Evolutionary conservation across 768 basidiomycete genomes (phyloP).

Genomic region (Podaxis sp.): DNA sequence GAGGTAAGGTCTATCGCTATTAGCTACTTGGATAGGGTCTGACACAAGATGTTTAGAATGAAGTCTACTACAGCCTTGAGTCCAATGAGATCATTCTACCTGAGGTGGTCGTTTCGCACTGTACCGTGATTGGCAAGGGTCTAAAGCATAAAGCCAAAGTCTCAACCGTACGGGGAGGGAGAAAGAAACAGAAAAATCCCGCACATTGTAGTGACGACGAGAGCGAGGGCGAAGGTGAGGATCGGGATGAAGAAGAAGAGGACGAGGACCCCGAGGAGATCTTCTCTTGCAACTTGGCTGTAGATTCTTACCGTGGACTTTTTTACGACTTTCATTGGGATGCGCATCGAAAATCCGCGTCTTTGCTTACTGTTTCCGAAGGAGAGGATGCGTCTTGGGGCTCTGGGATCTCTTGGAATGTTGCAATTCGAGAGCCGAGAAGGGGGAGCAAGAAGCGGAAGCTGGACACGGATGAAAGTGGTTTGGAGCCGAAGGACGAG

Average conservation of each 20-base stretch:
- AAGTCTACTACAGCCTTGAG: constrained; percentile 67
- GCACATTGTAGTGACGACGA: constrained; percentile 18
- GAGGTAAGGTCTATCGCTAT: constrained; percentile 39
- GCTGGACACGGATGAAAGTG: constrained; percentile 14
- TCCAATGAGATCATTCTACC: constrained; percentile 50
- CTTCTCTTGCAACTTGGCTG: constrained; percentile 60
- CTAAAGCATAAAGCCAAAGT: constrained; percentile 13
- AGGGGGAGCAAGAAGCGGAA: constrained; percentile 12
- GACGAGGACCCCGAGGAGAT: constrained; percentile 26
- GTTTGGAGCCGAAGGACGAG: constrained; percentile 18
- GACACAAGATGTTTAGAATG: constrained; percentile 53
- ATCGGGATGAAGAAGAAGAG: constrained; percentile 14
- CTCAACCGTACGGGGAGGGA: neutral
- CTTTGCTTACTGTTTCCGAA: constrained; percentile 26
- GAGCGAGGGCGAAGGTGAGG: constrained; percentile 20
- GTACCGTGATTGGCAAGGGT: constrained; percentile 41
- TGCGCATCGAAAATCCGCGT: constrained; percentile 40
- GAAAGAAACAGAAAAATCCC: constrained; percentile 14
- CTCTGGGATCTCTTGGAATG: constrained; percentile 48
- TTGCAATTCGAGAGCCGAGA: constrained; percentile 25
- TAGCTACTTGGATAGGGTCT: neutral
- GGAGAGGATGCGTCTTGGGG: constrained; percentile 31
- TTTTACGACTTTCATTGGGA: constrained; percentile 68
- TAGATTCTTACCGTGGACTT: constrained; percentile 56
- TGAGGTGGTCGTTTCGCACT: constrained; percentile 50